Base-by-base conservation (phyloP, 352 stramenopile genomes). In the Globisporangium middletonii region DNA sequence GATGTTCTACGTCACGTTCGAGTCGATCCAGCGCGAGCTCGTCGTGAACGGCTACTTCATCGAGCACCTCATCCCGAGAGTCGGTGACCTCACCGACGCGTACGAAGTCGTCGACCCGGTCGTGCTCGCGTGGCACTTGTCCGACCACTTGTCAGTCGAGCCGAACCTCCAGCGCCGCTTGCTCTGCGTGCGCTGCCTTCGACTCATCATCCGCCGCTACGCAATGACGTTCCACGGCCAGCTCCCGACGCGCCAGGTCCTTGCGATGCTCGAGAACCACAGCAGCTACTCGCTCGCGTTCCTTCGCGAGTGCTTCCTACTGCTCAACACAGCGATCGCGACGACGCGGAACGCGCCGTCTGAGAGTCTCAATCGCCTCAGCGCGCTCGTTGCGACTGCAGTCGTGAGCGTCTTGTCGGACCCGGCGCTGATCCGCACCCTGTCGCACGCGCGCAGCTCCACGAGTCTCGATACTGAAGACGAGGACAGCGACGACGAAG, bases 31-130 rank as follows among this genome's bases (percentile, higher is more conserved):
- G 33, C 59, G 71, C 12, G 82, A 94, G 49, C 67, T 94, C 13
- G 57, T 91, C 19, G 84, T 94, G 51, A 88, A 92, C 50, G 80
- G 73, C 11, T 92, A 92, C 59, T 92, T 92, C 62, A 62, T 94
- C 45, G 72, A 91, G 28, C 75, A 79, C 52, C 59, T 94, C 48
- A 88, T 92, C 43, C 82, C 80, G 6, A 77, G 72, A 35, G 53
- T 94, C 19, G 78, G 68, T 5, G 76, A 94, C 48, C 57, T 91
- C 37, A 66, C 82, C 4, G 74, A 75, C 26, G 57, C 69, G 30
- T 92, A 83, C 59, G 84, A 94, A 63, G 80, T 92, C 27, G 56
- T 71, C 6, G 80, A 94, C 13, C 82, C 79, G 4, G 57, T 91
- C 4, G 69, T 92, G 38, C 68, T 94, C 37, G 82, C 82, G 18